Base-by-base conservation (phyloP, 371 early-diverging fungal species). In the Rhizopus sp. region DNA sequence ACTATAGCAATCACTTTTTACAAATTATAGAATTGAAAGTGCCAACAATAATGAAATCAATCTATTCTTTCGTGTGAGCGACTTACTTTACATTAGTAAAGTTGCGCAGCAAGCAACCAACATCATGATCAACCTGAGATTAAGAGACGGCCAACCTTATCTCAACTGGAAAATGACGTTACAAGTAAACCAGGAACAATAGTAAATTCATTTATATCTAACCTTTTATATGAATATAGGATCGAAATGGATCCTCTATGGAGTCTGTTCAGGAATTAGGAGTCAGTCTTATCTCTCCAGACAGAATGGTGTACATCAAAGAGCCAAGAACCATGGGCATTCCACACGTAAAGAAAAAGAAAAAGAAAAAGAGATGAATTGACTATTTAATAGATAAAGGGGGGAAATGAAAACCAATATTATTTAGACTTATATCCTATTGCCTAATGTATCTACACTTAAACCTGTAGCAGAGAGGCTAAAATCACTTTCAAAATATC, bases 1-100 rank as follows among this genome's bases (percentile, higher is more conserved):
- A 17, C 10, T 31, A 6, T 63, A 88, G 85, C 66, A 77, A 32
- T 60, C 74, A 2, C 34, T 88, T 3, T 84, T 88, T 59, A 78
- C 81, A 42, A 73, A 78, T 33, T 84, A 79, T 66, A 68, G 70
- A n/a, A 57, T 86, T 31, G 80, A 80, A 59, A 75, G 75, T 50
- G 16, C 59, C 5, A 44, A 69, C 29, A 59, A 60, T 23, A 78
- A 84, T 50, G 74, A 80, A 33, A 82, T 88, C 50, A 76, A 69
- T 45, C 50, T 88, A 15, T 66, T 72, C 16, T 39, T 87, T 17
- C 29, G 57, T 7, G 60, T 78, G 8, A 81, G 83, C 40, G 72
- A 77, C 50, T 55, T 87, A 0, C 59, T 78, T 7, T 69, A 73
- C 5, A 80, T 81, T 16, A 68, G 83, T 7, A 76, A 70, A 59